Evolutionary conservation across 2,329 filamentous ascomycete species (phyloP).

Genomic region (Aspergillus fumigatus): DNA sequence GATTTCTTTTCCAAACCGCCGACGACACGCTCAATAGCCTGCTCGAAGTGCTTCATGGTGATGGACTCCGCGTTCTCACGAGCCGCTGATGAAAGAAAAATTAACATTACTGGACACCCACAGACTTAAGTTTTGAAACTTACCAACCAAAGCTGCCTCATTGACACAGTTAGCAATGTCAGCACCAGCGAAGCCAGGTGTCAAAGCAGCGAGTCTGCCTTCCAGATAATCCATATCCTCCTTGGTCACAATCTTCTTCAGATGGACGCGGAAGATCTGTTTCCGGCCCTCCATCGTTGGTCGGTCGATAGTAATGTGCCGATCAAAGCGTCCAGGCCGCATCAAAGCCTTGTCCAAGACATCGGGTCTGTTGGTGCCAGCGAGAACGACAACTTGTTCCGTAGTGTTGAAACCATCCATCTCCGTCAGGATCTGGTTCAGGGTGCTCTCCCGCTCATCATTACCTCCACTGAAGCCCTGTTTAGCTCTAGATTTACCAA

Average conservation of each 20-base stretch:
- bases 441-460: constrained; percentile 91
- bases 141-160: constrained; percentile 93
- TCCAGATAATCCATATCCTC: constrained; percentile 85
- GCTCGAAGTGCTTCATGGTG: constrained; percentile 87
- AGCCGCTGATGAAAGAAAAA: constrained; percentile 57
- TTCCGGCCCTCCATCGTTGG: constrained; percentile 96
- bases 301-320: constrained; percentile 90
- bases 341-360: constrained; percentile 93
- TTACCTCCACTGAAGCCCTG: constrained; percentile 84
- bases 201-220: constrained; percentile 84
- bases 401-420: constrained; percentile 99
- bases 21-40: constrained; percentile 94
- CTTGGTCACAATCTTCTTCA: constrained; percentile 89
- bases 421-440: constrained; percentile 97
- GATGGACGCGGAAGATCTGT: constrained; percentile 92
- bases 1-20: constrained; percentile 97
- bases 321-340: constrained; percentile 93
- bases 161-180: constrained; percentile 99
- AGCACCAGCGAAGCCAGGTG: constrained; percentile 92
- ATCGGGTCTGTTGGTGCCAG: constrained; percentile 93
- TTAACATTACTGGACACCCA: constrained; percentile 36
- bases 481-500: constrained; percentile 84
- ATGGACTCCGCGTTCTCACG: constrained; percentile 75
- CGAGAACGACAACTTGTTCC: constrained; percentile 93
- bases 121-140: constrained; percentile 28